Base-by-base conservation (phyloP, 106 monocot genomes). In the Acorus gramineus region DNA sequence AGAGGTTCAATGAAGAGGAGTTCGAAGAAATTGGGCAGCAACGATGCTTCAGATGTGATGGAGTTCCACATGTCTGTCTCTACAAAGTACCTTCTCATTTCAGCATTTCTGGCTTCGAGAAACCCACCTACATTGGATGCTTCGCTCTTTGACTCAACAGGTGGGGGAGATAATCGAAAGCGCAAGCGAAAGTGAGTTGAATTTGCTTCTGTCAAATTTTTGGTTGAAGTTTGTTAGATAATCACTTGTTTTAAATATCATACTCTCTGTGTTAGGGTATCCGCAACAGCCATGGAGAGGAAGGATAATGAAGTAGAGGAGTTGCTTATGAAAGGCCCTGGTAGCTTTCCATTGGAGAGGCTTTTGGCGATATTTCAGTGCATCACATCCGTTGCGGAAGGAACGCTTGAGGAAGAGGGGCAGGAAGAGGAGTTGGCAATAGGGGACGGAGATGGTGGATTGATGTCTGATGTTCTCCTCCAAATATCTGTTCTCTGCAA, bases 81-180 rank as follows among this genome's bases (percentile, higher is more conserved):
- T 55, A 64, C 83, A 2, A 98, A 89, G 53, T 98, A 88, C 68
- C 88, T 98, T 59, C 85, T 98, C 57, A 46, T 98, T 14, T 98
- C 98, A 60, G 85, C 92, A 13, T 98, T 98, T 71, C 78, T 98
- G 53, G 83, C 96, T 73, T 92, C 96, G 7, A 82, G 88, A 53
- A 98, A 98, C 62, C 91, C 96, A 49, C 85, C 92, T 42, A 98
- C 96, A 4, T 88, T 92, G 71, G 96, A 98, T 81, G 88, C 88
- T 46, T 52, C 87, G 14, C 66, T 98, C 14, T 98, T 98, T 56
- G 96, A 98, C 63, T 79, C 88, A 6, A 85, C 78, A 8, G 96
- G 91, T 61, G 79, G 82, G 12, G 78, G 74, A 11, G 62, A 54
- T 60, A 85, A 73, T 50, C 75, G 66, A 7, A 92, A 81, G 53